Base-by-base conservation (phyloP, 768 basidiomycete species). In the Chalciporus pseudorubinellus region DNA sequence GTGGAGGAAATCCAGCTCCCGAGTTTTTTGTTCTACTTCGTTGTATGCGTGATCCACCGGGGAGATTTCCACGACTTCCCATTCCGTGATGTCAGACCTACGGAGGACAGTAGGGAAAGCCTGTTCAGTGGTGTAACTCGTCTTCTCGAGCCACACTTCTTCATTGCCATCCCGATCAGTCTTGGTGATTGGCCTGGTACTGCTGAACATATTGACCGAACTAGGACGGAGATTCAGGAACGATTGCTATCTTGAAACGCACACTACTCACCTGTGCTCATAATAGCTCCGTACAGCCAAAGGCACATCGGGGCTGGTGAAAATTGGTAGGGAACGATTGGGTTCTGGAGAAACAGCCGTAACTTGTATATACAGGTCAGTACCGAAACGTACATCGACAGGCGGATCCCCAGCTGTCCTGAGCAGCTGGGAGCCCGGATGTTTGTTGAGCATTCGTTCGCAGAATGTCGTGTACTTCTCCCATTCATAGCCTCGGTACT, bases 401-500 rank as follows among this genome's bases (percentile, higher is more conserved):
- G 86, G 78, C 3, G 94, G 91, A 43, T 95, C 88, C 18, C 85
- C 82, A 31, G 78, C 74, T 2, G 74, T 76, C 63, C 86, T 89
- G 42, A 95, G 70, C 10, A 97, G 69, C 51, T 87, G 87, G 5
- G 94, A 90, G 19, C 84, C 84, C 4, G 90, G 86, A 69, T 93
- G 90, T 66, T 95, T 95, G 68, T 84, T 87, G 48, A 94, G 81
- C 84, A 97, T 89, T 33, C 89, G 77, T 67, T 98, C 93, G 70
- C 91, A 92, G 73, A 89, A 92, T 3, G 87, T 81, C 7, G 85
- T 86, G 55, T 85, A 92, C 62, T 91, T 94, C 72, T 98, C 95
- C 92, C 90, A 93, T 62, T 93, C 92, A 62, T 85, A 89, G 2
- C 94, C 95, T 40, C 95, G 91, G 67, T 95, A 95, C 91, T 93